Base-by-base conservation (phyloP, 2,329 filamentous ascomycete genomes). In the Talaromyces sp. region DNA sequence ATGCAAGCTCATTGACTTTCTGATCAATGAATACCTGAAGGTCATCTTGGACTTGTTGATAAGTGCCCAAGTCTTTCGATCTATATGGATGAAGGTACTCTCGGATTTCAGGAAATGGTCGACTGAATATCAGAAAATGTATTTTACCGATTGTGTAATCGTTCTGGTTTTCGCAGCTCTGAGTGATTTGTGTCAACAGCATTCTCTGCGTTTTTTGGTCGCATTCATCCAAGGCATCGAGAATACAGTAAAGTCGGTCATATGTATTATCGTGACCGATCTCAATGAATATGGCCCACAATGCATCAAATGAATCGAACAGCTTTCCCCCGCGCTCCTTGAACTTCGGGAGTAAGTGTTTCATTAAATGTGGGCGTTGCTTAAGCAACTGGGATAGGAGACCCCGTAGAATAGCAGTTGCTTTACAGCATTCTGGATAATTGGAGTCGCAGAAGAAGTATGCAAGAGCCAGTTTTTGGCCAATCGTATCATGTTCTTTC, bases 141-240 rank as follows among this genome's bases (percentile, higher is more conserved):
- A 37, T 37, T 37, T 13, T 37, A 3, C 8, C 35, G 35, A 13
- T 2, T 37, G 35, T 10, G 35, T 2, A 0, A 37, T 37, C 35
- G 11, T 11, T 37, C 35, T 37, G 9, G 1, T 11, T 9, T 37
- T 8, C 35, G 1, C 35, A 37, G 9, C 7, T 7, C 7, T 37
- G 35, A 37, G 8, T 37, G 9, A 37, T 37, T 13, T 37, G 35
- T 1, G 9, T 37, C 9, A 37, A 13, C 35, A 37, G 8, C 35
- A 37, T 37, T 37, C 35, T 13, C 35, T 37, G 35, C 2, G 8
- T 13, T 13, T 1, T 1, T 37, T 7, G 35, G 11, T 68, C 62
- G 24, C 69, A 71, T 65, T 71, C 70, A 54, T 71, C 70, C n/a
- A 71, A 57, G 14, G 69, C 69, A 59, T 71, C 70, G 14, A 66